Base-by-base conservation (phyloP, 1,139 yeast genomes). In the Hyphopichia khmerensis region DNA sequence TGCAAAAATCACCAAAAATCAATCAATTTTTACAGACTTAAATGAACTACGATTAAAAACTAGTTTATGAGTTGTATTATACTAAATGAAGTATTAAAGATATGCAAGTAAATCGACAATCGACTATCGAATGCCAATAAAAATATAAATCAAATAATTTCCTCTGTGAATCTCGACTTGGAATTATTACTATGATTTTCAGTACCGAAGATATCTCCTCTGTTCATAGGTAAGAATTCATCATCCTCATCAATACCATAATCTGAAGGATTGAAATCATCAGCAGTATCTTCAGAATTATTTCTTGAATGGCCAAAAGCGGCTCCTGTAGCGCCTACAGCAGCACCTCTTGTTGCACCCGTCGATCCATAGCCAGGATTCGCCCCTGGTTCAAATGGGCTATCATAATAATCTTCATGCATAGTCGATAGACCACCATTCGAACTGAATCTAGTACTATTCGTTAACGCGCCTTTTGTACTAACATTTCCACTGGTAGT, bases 281-380 rank as follows among this genome's bases (percentile, higher is more conserved):
- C 46, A 38, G 24, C 43, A n/a, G 55, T 51, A 19, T 44, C 49
- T n/a, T 44, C 44, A 15, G 45, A 43, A 23, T 34, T 26, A 75
- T 68, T 51, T 84, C 88, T 40, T 87, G 67, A 1, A 91, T 85
- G 46, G 79, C 64, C 60, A 86, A 85, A 32, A 19, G 17, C 33
- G 8, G 10, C 40, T 15, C 11, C 44, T 9, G 14, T 33, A 11
- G 31, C 43, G 15, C 36, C 38, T 9, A 6, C 16, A 4, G 5
- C 36, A 17, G n/a, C 32, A 13, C 14, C 17, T 37, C 33, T 4
- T 33, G 26, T 8, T 35, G 24, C 11, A 31, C 11, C 26, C 37
- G 13, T 36, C 27, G 14, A 37, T 18, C 23, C 29, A 36, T 33
- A 33, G 4, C 24, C 21, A 35, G 26, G 19, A 34, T 31, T 16